Conservation (phyloP, 306 rosid genomes). For the Quercus mongolica region DNA sequence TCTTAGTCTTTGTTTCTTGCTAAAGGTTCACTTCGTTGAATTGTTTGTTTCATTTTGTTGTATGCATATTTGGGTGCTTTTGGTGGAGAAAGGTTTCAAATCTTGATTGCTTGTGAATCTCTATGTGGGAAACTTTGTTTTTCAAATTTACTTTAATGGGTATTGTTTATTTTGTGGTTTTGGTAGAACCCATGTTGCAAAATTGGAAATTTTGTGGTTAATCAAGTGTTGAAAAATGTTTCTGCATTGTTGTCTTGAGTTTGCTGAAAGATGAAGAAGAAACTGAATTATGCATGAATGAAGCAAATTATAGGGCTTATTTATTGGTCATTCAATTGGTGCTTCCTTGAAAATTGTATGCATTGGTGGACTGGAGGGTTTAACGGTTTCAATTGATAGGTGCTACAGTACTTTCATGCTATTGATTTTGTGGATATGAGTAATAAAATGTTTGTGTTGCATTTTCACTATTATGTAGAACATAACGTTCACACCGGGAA, state of each 20-base stretch:
- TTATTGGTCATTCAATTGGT: not conserved
- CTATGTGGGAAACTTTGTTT: not conserved
- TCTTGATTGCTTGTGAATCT: not conserved
- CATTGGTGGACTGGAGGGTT: not conserved
- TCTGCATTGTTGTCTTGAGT: conserved; percentile 1
- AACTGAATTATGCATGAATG: not conserved
- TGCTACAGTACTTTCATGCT: not conserved
- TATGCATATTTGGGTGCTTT: not conserved
- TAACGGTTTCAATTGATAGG: not conserved
- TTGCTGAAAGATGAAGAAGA: not conserved
- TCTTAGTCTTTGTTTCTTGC: not conserved
- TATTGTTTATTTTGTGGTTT: conserved; percentile 3
- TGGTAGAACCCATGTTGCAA: not conserved
- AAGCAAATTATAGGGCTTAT: not conserved
- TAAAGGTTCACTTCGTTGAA: not conserved
- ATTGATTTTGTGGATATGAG: not conserved
- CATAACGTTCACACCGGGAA: conserved; percentile 4
- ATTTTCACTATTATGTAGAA: not conserved
- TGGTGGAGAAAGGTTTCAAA: not conserved
- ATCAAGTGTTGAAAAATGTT: not conserved
- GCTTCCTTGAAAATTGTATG: not conserved
- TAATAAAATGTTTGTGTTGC: not conserved
- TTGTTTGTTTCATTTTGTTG: not conserved
- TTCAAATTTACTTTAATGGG: conserved; percentile 9
- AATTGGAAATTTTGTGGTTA: conserved; percentile 8